Base-by-base conservation (phyloP, 768 basidiomycete genomes). In the Mycena venus region DNA sequence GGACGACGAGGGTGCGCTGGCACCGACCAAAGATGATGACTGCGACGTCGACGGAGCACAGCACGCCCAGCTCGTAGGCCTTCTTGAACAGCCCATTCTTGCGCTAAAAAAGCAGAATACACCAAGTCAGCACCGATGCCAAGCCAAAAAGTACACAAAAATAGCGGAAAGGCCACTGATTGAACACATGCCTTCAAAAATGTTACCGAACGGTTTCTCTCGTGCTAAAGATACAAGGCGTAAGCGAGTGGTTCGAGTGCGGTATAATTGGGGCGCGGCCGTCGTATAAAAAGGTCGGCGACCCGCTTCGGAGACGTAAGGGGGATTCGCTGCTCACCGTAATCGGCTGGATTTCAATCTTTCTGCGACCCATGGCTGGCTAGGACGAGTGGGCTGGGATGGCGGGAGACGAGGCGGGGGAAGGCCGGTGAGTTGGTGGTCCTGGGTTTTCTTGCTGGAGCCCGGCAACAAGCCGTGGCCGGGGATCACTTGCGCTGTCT, bases 1-100 rank as follows among this genome's bases (percentile, higher is more conserved):
- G 38, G 34, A 68, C 49, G 44, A 60, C 10, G 68, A 73, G 19
- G 67, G 34, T 66, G 61, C 60, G 66, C 25, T 42, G 55, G 34
- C n/a, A 76, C 78, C 29, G 64, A 84, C 84, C 95, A 75, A 96
- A 95, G 82, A 96, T 94, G 82, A 96, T 94, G 81, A 96, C 94
- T 6, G 94, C 94, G 49, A 96, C 94, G 78, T 96, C 95, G 77
- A 96, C 95, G 17, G 94, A 95, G 82, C 95, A 96, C 49, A 96
- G 90, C 4, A 96, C 95, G n/a, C 94, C 95, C 74, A 96, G 93
- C 84, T 96, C 95, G 80, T 95, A 95, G 0, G 95, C 95, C 80
- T 96, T 96, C 84, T 96, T 95, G 92, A 96, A 96, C 75, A 96
- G 91, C 6, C 95, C 95, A 72, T 95, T 95, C 87, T 96, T 95